Evolutionary conservation across 345 rosid genomes (phyloP).

Genomic region (Turnera subulata): DNA sequence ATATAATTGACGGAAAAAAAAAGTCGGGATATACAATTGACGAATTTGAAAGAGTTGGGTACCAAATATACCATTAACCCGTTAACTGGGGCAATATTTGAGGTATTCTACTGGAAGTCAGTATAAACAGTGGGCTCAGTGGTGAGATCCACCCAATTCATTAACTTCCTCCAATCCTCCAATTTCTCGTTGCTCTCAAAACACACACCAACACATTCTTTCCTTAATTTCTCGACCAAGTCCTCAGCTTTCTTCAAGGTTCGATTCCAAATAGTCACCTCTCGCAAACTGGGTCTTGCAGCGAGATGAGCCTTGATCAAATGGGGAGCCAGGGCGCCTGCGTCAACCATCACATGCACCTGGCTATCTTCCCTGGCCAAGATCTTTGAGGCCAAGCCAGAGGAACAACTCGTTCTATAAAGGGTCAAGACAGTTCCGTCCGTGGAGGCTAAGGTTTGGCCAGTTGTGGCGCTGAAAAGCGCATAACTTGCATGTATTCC

Average conservation of each 20-base stretch:
- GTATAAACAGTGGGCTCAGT: too few species aligned
- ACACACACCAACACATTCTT: constrained; percentile 21
- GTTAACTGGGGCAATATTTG: too few species aligned
- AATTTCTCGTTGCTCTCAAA: constrained; percentile 48
- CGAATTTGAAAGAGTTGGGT: too few species aligned
- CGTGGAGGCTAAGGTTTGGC: constrained; percentile 34
- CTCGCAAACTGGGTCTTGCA: constrained; percentile 50
- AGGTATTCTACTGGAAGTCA: too few species aligned
- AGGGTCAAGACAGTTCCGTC: constrained; percentile 15
- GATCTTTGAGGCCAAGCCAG: constrained; percentile 50
- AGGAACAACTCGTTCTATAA: constrained; percentile 54
- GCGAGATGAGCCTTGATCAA: constrained; percentile 78
- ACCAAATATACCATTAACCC: too few species aligned
- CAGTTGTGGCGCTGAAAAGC: constrained; percentile 77
- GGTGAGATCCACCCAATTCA: constrained; percentile 59
- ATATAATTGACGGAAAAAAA: too few species aligned
- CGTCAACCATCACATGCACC: constrained; percentile 75
- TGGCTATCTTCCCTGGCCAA: constrained; percentile 52
- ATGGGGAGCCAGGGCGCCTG: constrained; percentile 82
- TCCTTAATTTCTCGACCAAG: constrained; percentile 48
- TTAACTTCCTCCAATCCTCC: constrained; percentile 55
- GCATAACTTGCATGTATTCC: constrained; percentile 72
- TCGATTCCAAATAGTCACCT: constrained; percentile 78
- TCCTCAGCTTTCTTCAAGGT: constrained; percentile 45
- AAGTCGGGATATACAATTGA: too few species aligned